Evolutionary conservation across 2,329 filamentous ascomycete species (phyloP).

Genomic region (Metarhizium robertsii): DNA sequence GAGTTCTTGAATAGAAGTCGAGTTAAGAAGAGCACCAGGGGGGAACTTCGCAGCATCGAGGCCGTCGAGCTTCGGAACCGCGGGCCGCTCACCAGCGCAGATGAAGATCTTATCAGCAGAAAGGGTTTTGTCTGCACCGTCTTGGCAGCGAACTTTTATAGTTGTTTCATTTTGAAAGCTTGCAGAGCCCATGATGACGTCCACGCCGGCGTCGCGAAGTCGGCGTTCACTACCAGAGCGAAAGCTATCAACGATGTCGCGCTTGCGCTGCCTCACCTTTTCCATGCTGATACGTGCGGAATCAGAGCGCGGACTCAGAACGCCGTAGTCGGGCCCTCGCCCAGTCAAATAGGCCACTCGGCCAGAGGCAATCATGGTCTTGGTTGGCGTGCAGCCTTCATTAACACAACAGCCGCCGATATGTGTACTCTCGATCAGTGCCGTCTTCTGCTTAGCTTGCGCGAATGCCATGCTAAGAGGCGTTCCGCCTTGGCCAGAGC

Average conservation of each 20-base stretch:
- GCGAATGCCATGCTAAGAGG: conserved; percentile 39
- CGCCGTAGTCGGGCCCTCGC: conserved; percentile 35
- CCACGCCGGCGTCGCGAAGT: conserved; percentile 29
- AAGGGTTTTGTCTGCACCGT: conserved; percentile 22
- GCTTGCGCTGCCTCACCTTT: conserved; percentile 40
- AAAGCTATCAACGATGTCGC: conserved; percentile 42
- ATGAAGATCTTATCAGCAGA: conserved; percentile 34
- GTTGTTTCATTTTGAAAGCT: conserved; percentile 31
- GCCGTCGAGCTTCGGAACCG: conserved; percentile 25
- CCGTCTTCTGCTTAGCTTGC: conserved; percentile 31
- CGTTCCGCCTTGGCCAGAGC: conserved; percentile 43
- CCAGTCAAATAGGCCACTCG: conserved; percentile 35
- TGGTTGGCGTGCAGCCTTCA: conserved; percentile 47
- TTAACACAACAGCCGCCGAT: conserved; percentile 47
- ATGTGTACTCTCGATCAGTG: conserved; percentile 36
- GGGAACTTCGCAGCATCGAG: conserved; percentile 16
- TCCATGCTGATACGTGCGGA: conserved; percentile 34
- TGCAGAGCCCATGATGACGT: conserved; percentile 35
- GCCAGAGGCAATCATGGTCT: conserved; percentile 46
- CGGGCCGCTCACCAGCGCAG: conserved; percentile 35
- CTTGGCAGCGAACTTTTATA: conserved; percentile 22
- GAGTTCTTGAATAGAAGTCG: conserved; percentile 38
- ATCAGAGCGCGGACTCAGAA: conserved; percentile 15
- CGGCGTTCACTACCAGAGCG: conserved; percentile 35
- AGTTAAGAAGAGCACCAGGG: conserved; percentile 27